Evolutionary conservation across 2,329 filamentous ascomycete genomes (phyloP), one percentile per base, ranked within the genome.

Genomic region (Xylaria sp.): DNA sequence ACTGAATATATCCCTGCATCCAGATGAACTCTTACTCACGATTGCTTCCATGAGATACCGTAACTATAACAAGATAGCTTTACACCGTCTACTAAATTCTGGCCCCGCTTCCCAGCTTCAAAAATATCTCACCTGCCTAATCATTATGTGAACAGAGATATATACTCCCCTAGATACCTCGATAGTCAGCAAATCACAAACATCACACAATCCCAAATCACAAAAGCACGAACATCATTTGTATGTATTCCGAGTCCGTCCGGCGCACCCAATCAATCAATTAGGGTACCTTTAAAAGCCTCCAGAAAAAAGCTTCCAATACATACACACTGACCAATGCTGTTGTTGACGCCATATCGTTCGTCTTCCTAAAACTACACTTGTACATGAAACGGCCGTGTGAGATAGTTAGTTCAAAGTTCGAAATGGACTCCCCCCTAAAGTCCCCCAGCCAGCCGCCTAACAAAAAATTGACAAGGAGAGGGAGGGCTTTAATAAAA

Each of bases 311-410:
- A 41, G 36, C 52, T 54, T 18, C 41, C 48, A 59, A 60, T 23
- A 60, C 56, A 63, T 23, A 60, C 56, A 63, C 48, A 36, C 54
- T 23, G 62, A 56, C 59, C 39, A 60, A 58, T 59, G 48, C 41
- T 55, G 57, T 58, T 55, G 57, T 62, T 64, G 60, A 66, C 62
- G 62, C 64, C 69, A 57, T 23, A 13, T 64, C 46, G 12, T 70
- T 51, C 6, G 28, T 28, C 28, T 33, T 43, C 49, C 62, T 72
- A 71, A 67, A 58, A 69, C 70, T 72, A 72, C 68, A 72, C 25
- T 72, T 72, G 66, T 72, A 72, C 70, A 71, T 28, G 54, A n/a
- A 59, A 57, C 55, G 56, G 56, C 52, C 15, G 39, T 33, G 46
- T 46, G 12, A 31, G 13, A 15, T 18, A 43, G 39, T 13, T 46